Evolutionary conservation across 139 green algal genomes (phyloP), one percentile per base, ranked within the genome.

Genomic region (Astrephomene gubernaculifera): DNA sequence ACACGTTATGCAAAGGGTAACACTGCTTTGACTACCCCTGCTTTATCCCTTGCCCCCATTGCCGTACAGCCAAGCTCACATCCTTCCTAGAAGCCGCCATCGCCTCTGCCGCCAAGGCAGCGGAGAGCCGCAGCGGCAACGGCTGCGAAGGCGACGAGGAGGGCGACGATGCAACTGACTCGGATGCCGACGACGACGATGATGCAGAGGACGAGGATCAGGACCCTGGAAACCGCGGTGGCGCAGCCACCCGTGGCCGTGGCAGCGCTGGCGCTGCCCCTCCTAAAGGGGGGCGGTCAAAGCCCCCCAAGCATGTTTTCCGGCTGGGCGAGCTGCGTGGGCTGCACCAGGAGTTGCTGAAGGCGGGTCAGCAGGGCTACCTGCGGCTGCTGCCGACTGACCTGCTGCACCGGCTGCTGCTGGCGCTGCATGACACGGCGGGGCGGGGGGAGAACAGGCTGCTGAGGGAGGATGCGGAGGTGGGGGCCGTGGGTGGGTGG

Each of bases 1-100:
- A n/a, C n/a, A n/a, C n/a, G n/a, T n/a, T n/a, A n/a, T n/a, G n/a
- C n/a, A n/a, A n/a, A n/a, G n/a, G n/a, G n/a, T n/a, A n/a, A n/a
- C n/a, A n/a, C n/a, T n/a, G n/a, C n/a, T n/a, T n/a, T n/a, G n/a
- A n/a, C n/a, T n/a, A n/a, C n/a, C n/a, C n/a, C n/a, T n/a, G n/a
- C n/a, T n/a, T n/a, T n/a, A n/a, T n/a, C n/a, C n/a, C n/a, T n/a
- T n/a, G n/a, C n/a, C n/a, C n/a, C n/a, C n/a, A n/a, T n/a, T n/a
- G n/a, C n/a, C 68, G 7, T 41, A 27, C 74, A 82, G 74, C 54
- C 74, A 82, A 71, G 39, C 74, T 82, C 0, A 38, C 12, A 27
- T 41, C 36, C 21, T 71, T 57, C 25, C 38, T 82, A 10, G 74
- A 82, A 25, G 33, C 74, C 0, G 25, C 38, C 10, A 67, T 82